Conservation (phyloP, 306 rosid species). For the Vicia faba region DNA sequence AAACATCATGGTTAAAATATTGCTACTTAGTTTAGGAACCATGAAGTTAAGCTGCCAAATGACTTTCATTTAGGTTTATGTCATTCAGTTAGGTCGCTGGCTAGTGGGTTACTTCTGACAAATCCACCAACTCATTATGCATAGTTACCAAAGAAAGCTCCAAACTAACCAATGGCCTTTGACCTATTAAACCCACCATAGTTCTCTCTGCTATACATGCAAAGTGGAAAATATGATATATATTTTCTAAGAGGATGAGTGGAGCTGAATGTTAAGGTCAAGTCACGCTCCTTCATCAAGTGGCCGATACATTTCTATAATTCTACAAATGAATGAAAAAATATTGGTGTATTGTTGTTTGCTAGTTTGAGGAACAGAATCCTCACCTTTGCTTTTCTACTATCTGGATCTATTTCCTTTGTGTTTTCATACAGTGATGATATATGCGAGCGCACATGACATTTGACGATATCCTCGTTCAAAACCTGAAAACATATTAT, state of each 20-base stretch:
- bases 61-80: not conserved
- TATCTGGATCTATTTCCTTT: constrained; percentile 40
- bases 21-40: constrained; percentile 12
- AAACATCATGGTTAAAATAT: constrained; percentile 19
- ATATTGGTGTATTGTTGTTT: constrained; percentile 6
- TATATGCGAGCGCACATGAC: constrained; percentile 72
- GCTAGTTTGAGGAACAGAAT: constrained; percentile 27
- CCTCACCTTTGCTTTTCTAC: constrained; percentile 74
- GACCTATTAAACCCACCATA: constrained; percentile 13
- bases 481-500: constrained; percentile 58
- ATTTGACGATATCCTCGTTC: constrained; percentile 74
- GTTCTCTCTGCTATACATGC: too few relatives aligned
- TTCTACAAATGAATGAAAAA: constrained; percentile 4
- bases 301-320: not conserved
- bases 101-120: constrained; percentile 1
- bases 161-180: not conserved
- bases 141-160: constrained; percentile 1
- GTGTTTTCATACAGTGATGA: constrained; percentile 49
- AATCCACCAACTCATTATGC: not conserved
- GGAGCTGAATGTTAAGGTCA: not conserved
- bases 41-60: constrained; percentile 28
- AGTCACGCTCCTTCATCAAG: constrained; percentile 3
- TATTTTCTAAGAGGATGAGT: too few relatives aligned
- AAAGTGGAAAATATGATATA: too few relatives aligned
- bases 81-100: constrained; percentile 3